These are phyloP conservation scores for Blastobotrys illinoisensis DNA, from an alignment of 1,139 yeast genomes.

Conservation along the genomic window DNA sequence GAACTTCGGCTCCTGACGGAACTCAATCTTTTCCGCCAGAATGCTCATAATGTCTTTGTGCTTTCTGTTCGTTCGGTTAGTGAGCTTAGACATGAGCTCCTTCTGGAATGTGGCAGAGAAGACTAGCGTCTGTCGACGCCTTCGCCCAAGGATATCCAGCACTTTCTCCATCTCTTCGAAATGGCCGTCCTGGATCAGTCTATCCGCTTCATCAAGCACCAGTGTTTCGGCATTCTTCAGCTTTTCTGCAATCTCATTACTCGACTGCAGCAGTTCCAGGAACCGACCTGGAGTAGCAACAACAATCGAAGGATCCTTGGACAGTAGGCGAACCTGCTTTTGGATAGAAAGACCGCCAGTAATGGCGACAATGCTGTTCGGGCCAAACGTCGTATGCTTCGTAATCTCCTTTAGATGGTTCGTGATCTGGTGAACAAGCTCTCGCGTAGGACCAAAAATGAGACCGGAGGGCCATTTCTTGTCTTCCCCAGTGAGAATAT, in stretches of 20 bases:
- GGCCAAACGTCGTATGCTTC: conserved; percentile 48
- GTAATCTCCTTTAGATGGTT: conserved; percentile 66
- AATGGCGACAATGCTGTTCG: conserved; percentile 61
- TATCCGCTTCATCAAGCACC: conserved; percentile 96
- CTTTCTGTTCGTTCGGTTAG: conserved; percentile 20
- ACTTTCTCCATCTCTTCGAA: conserved; percentile 88
- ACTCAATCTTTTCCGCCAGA: conserved; percentile 34
- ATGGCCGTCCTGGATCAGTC: conserved; percentile 92
- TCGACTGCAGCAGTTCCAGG: conserved; percentile 70
- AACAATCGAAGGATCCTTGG: conserved; percentile 69
- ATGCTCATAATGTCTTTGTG: conserved; percentile 31
- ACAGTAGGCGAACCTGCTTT: conserved; percentile 77
- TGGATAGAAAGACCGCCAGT: conserved; percentile 95
- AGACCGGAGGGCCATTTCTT: conserved; percentile 59
- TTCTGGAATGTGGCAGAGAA: conserved; percentile 92
- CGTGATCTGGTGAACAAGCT: conserved; percentile 89
- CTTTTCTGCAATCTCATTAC: conserved; percentile 40
- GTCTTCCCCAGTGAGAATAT: conserved; percentile 18
- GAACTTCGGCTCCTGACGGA: conserved; percentile 44
- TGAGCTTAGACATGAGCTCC: conserved; percentile 73
- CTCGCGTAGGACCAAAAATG: conserved; percentile 92
- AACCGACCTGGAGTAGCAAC: conserved; percentile 97
- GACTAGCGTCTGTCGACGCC: conserved; percentile 82
- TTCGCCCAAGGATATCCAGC: conserved; percentile 45
- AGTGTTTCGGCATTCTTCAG: conserved; percentile 62